Conservation (phyloP, 805 yeast genomes). For the Lipomyces oligophaga region DNA sequence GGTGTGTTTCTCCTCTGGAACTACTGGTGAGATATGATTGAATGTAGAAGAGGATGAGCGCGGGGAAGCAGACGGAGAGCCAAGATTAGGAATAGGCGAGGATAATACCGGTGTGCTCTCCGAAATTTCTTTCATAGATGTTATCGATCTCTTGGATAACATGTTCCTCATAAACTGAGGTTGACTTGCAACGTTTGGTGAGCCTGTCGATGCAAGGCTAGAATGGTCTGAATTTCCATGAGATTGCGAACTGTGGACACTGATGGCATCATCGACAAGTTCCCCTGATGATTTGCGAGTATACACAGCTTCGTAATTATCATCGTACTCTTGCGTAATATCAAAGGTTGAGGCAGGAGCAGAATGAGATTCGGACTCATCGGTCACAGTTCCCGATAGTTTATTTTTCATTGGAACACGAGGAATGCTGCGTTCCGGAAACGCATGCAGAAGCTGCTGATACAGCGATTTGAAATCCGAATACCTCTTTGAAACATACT, state of each 20-base stretch:
- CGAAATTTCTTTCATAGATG: slow-evolving; percentile 7
- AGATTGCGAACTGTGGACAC: slow-evolving; percentile 19
- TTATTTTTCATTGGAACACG: slow-evolving; percentile 55
- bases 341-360: slow-evolving; percentile 7
- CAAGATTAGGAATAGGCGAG: too few species aligned
- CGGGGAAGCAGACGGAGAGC: not conserved
- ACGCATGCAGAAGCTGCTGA: slow-evolving; percentile 38
- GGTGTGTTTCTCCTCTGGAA: not conserved
- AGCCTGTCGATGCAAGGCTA: slow-evolving; percentile 3
- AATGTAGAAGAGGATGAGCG: not conserved
- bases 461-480: slow-evolving; percentile 63
- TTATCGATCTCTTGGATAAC: slow-evolving; percentile 9
- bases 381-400: slow-evolving; percentile 9
- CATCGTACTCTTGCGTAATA: not conserved
- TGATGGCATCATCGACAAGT: slow-evolving; percentile 27
- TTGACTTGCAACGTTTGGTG: not conserved
- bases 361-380: slow-evolving; percentile 13
- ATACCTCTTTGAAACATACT: slow-evolving; percentile 60
- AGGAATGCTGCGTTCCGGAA: slow-evolving; percentile 68
- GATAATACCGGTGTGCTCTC: too few species aligned
- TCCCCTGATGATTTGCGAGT: not conserved
- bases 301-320: not conserved
- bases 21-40: not conserved
- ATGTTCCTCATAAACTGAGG: not conserved
- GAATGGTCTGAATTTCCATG: slow-evolving; percentile 15